Base-by-base conservation (phyloP, 257 asterid genomes). In the Plectranthus barbatus region DNA sequence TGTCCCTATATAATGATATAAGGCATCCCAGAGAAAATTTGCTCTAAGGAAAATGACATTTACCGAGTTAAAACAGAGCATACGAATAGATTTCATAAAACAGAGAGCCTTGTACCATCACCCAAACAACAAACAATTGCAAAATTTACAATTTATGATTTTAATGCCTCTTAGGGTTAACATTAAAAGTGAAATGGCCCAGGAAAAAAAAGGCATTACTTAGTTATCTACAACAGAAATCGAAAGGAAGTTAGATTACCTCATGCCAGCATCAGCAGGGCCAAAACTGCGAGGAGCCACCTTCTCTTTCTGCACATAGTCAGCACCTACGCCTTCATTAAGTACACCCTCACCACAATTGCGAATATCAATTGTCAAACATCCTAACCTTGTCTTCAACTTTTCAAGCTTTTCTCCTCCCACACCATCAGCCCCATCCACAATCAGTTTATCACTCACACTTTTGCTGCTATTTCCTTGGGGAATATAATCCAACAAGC, bases 281-380 rank as follows among this genome's bases (percentile, higher is more conserved):
- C 85, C 83, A 75, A 87, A 90, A 37, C 81, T 76, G 13, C 96
- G 94, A 0, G 99, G 97, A 63, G 75, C 82, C 50, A 81, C 74
- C 81, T 92, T 92, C 74, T 85, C 99, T 85, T 92, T 92, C 82
- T 87, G 97, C 73, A 92, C 99, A 77, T 68, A 92, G 71, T 92
- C 99, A 66, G 99, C 97, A 70, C 99, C 99, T 67, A 84, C 99
- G 20, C 94, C 88, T 61, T 92, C 95, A 69, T 92, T 89, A 60
- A 92, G 91, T 45, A 80, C 82, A 67, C 97, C 97, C 60, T 56
- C 83, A 59, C 99, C 97, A 62, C 42, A 47, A 69, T 92, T 92
- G 49, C 97, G 95, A 64, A 85, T 81, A 65, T 93, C 96, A 20
- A 93, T 69, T 59, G 72, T 72, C 71, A 84, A 70, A 57, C 72